Percentiles rank a stretch among this genome's conserved stretches.
phyloP scores from a whole-genome alignment of 208 protist species.

The Leishmania lainsoni region DNA sequence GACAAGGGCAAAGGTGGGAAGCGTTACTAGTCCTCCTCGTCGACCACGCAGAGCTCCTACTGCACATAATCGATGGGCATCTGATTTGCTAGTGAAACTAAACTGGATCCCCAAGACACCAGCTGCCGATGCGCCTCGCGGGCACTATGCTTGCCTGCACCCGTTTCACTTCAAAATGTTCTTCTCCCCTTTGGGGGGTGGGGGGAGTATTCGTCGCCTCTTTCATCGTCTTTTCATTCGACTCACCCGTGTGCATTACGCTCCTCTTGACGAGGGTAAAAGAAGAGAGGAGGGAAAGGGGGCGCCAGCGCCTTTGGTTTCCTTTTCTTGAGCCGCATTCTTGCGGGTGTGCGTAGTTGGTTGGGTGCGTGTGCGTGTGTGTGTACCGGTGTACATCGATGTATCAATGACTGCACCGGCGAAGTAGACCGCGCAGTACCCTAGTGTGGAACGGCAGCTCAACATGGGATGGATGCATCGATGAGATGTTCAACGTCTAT shows the following conservation, averaged over 20 bases:
- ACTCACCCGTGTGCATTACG: background rate
- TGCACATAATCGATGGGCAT: background rate
- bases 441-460: background rate
- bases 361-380: background rate
- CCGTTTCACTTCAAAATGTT: too few relatives aligned
- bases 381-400: background rate
- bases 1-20: conserved; percentile 5
- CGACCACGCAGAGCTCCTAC: background rate
- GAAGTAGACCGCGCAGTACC: background rate
- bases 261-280: background rate
- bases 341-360: background rate
- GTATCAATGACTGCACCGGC: background rate
- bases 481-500: background rate
- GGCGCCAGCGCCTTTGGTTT: background rate
- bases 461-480: background rate
- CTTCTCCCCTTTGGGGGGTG: too few relatives aligned
- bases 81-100: background rate
- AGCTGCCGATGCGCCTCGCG: background rate
- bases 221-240: background rate
- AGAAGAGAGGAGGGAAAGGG: background rate
- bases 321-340: background rate
- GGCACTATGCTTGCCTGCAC: background rate
- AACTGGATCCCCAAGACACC: background rate
- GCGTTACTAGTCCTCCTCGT: background rate
- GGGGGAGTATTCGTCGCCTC: background rate